Evolutionary conservation across 257 asterid species (phyloP), one percentile per base, ranked within the genome.

Genomic region (Solanum chilense): DNA sequence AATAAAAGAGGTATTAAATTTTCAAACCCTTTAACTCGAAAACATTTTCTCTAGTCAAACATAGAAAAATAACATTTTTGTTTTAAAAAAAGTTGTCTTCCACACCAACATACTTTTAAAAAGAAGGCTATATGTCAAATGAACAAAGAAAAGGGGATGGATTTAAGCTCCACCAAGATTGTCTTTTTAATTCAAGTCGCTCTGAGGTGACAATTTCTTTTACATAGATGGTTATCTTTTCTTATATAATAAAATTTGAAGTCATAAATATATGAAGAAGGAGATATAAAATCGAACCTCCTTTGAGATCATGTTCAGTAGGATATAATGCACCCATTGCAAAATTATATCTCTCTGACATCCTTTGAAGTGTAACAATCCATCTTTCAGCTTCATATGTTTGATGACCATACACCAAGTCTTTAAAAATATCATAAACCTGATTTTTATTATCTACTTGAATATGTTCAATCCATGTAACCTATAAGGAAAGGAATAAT

Each of bases 321-420:
- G 89, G 42, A 70, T 60, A 74, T 44, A 77, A 80, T 89, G 80
- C 80, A 37, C 90, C 93, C 90, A 64, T 87, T 35, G 93, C 90
- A 86, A 88, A 92, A 87, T 93, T 90, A 60, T 89, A 70, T 85
- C 98, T 91, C 90, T 95, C 96, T 25, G 91, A 92, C 93, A 90
- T 94, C 89, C 94, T 91, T 86, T 91, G 93, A 45, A 96, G 94
- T 80, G 92, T 88, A 82, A 88, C 44, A 29, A 95, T 85, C 95
- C 98, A 95, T 89, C 96, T 84, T 78, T 80, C 93, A 66, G 98
- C 98, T 88, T 98, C 98, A 49, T 91, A 96, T 12, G 97, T 96
- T 87, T 91, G 93, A 74, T 88, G 87, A 81, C 88, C 87, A 49
- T 89, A 86, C 18, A 95, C 88, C 37, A 96, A 47, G 78, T 52